phyloP scores from a whole-genome alignment of 768 basidiomycete genomes.

The Xerocomellus dryophilus region DNA sequence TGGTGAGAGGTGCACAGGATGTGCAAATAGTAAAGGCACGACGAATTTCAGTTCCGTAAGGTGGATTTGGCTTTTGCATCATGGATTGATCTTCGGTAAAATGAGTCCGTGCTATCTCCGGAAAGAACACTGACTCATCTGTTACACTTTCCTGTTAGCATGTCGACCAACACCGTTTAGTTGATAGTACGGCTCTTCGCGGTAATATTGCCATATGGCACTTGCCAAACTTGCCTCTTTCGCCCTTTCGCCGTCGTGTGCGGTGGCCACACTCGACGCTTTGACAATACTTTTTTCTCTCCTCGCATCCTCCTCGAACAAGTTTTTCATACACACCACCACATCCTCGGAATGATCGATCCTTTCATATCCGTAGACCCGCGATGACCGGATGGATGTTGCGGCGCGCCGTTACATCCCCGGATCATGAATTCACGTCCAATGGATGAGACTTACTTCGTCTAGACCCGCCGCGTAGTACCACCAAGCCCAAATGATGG shows the following conservation, averaged over 20 bases:
- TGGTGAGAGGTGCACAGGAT: constrained; percentile 8
- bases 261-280: constrained; percentile 2
- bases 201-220: constrained; percentile 8
- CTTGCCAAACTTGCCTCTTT: constrained; percentile 16
- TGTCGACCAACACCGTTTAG: constrained; percentile 1
- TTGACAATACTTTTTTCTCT: background rate
- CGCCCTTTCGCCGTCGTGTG: constrained; percentile 4
- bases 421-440: constrained; percentile 28
- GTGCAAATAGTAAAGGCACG: constrained; percentile 22
- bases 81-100: constrained; percentile 30
- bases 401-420: constrained; percentile 24
- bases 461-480: constrained; percentile 7
- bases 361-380: constrained; percentile 34
- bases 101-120: constrained; percentile 34
- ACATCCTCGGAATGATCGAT: constrained; percentile 14
- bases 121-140: constrained; percentile 16
- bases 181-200: constrained; percentile 21
- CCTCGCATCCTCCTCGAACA: constrained; percentile 12
- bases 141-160: constrained; percentile 4
- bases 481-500: constrained; percentile 10
- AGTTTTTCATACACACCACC: constrained; percentile 20
- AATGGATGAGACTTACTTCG: constrained; percentile 8
- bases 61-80: constrained; percentile 33
- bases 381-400: constrained; percentile 28
- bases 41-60: constrained; percentile 32